A percentile compares a stretch with the other conserved stretches of the same genome.
Conservation (phyloP, 2,329 filamentous ascomycete species). For the Ceratocystis cubensis region DNA sequence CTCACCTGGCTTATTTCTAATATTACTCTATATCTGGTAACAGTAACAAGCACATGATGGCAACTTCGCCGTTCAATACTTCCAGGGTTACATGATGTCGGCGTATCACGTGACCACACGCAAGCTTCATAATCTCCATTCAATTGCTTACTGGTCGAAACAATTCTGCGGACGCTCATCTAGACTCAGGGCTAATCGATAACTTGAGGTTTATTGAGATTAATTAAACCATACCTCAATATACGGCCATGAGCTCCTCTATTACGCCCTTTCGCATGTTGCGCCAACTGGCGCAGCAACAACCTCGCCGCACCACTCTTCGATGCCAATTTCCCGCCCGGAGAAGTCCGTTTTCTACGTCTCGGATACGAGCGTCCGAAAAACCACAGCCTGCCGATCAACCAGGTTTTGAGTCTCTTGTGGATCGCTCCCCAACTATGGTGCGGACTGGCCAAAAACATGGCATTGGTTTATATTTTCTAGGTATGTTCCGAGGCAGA, state of each 20-base stretch:
- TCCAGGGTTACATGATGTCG: background rate
- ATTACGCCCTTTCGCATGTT: background rate
- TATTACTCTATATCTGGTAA: no score
- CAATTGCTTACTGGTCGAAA: background rate
- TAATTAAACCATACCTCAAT: background rate
- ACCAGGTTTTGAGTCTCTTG: slow-evolving; percentile 68
- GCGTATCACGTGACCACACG: background rate
- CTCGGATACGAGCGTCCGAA: slow-evolving; percentile 21
- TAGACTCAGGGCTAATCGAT: background rate
- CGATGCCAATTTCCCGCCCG: slow-evolving; percentile 3
- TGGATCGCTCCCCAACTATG: slow-evolving; percentile 68
- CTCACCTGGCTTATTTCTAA: no score
- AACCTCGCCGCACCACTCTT: background rate
- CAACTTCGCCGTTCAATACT: no score
- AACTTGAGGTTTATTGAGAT: background rate
- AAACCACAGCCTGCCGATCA: slow-evolving; percentile 51
- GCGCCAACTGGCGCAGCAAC: slow-evolving; percentile 19
- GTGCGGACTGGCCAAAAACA: slow-evolving; percentile 63
- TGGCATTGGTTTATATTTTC: slow-evolving; percentile 66
- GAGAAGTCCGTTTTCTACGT: slow-evolving; percentile 15
- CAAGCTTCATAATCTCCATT: slow-evolving; percentile 2
- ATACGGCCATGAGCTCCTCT: background rate
- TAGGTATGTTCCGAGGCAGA: slow-evolving; percentile 38
- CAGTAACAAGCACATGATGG: no score
- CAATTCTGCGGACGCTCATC: background rate